phyloP scores from a whole-genome alignment of 345 rosid species.

The Orychophragmus violaceus region DNA sequence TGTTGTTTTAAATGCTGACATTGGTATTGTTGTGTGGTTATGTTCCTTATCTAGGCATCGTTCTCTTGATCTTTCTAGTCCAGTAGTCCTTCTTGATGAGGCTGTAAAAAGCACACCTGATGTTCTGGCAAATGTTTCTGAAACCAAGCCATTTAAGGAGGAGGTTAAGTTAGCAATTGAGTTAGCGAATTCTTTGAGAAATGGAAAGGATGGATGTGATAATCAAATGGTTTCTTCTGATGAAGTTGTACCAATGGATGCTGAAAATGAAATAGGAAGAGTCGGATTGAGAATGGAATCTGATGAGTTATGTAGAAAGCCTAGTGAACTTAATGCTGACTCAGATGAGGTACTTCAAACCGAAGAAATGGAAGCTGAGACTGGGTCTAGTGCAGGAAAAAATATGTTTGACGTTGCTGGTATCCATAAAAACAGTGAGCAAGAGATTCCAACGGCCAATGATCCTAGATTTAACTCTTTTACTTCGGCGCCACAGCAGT shows the following conservation, averaged over 20 bases:
- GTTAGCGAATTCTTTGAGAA: constrained; percentile 30
- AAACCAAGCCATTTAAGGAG: constrained; percentile 23
- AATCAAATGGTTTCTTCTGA: constrained; percentile 28
- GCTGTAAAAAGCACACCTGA: constrained; percentile 17
- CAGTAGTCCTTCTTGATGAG: constrained; percentile 17
- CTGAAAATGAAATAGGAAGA: constrained; percentile 9
- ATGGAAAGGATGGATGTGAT: constrained; percentile 25
- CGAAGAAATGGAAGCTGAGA: constrained; percentile 28
- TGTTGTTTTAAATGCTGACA: not conserved
- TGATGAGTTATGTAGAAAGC: constrained; percentile 15
- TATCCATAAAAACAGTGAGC: no score
- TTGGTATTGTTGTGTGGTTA: not conserved
- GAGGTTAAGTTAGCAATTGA: constrained; percentile 29
- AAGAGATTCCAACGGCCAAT: constrained; percentile 17
- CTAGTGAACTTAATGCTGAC: constrained; percentile 29
- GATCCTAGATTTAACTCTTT: constrained; percentile 38
- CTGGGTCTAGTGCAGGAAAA: constrained; percentile 28
- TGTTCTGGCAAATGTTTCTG: constrained; percentile 20
- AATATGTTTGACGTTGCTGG: no score
- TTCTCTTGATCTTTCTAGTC: constrained; percentile 30
- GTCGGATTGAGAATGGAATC: no score
- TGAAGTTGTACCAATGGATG: constrained; percentile 1
- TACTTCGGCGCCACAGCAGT: constrained; percentile 35
- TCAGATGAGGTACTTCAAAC: constrained; percentile 34
- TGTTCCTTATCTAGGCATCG: constrained; percentile 31